Evolutionary conservation across 352 stramenopile genomes (phyloP).

Genomic region (Halophytophthora polymorphica): DNA sequence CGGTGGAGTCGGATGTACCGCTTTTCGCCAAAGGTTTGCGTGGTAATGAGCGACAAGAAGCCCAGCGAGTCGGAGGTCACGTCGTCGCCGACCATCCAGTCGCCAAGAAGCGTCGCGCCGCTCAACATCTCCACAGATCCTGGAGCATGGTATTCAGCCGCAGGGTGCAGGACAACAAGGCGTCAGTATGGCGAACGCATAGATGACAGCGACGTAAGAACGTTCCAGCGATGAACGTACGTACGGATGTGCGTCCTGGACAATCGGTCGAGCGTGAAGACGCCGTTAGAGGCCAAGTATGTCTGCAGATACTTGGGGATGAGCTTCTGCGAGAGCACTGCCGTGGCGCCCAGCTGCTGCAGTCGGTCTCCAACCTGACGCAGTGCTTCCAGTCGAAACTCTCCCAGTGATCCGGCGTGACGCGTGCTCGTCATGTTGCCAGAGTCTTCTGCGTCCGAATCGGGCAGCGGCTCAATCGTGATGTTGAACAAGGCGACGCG

Average conservation of each 20-base stretch:
- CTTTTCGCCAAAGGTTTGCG: slow-evolving; percentile 30
- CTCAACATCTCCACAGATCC: slow-evolving; percentile 48
- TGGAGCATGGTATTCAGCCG: too few species aligned
- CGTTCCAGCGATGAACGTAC: slow-evolving; percentile 6
- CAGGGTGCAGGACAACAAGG: background rate
- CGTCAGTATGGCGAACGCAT: background rate
- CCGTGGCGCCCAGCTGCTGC: slow-evolving; percentile 22
- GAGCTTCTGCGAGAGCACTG: slow-evolving; percentile 58
- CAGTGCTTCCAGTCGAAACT: slow-evolving; percentile 30
- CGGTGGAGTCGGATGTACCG: slow-evolving; percentile 33
- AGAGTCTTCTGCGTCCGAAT: slow-evolving; percentile 11
- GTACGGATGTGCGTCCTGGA: slow-evolving; percentile 51
- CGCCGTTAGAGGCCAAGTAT: slow-evolving; percentile 29
- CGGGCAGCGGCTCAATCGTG: slow-evolving; percentile 39
- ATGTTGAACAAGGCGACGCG: slow-evolving; percentile 54
- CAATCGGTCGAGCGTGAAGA: slow-evolving; percentile 50
- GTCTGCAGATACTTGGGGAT: slow-evolving; percentile 46
- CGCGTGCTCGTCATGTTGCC: slow-evolving; percentile 8
- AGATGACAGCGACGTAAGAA: background rate
- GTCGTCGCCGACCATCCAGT: slow-evolving; percentile 33
- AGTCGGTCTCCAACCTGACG: slow-evolving; percentile 33
- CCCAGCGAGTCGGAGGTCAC: slow-evolving; percentile 22
- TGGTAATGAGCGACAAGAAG: slow-evolving; percentile 39
- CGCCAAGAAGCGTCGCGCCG: slow-evolving; percentile 39
- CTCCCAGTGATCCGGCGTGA: slow-evolving; percentile 10